Base-by-base conservation (phyloP, 2,329 filamentous ascomycete genomes). In the Trichophyton schoenleinii region DNA sequence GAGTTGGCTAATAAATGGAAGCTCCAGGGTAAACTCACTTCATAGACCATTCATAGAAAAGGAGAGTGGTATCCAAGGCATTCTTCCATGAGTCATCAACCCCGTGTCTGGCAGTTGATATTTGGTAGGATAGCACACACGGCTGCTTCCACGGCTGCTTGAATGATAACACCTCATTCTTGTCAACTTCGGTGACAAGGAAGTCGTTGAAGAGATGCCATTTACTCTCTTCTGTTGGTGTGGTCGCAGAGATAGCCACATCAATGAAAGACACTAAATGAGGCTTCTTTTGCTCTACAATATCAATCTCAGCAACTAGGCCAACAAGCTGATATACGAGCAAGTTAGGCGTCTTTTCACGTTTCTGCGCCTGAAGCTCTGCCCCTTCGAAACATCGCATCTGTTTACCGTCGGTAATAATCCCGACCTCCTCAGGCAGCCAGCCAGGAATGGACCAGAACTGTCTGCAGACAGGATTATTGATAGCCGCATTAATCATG, bases 121-220 rank as follows among this genome's bases (percentile, higher is more conserved):
- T 77, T 71, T 99, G 94, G 74, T 89, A 99, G 3, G 89, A 81
- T 60, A 99, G 77, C 3, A 97, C 87, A 11, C 89, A 91, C 0
- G 94, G 94, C 58, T 90, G 80, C 76, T 97, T 99, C 94, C 94
- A 99, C 18, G 85, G 82, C 2, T 90, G 84, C 64, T 92, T 91
- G 73, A 97, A 99, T 25, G 87, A 85, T 18, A 97, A 78, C 0
- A 92, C 95, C 71, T 99, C 92, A 64, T 91, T 86, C 31, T 83
- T 82, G 36, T 86, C 83, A 15, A 96, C 83, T 8, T 87, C 85
- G 11, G 88, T 84, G 22, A 99, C 95, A 41, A 96, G 76, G 69
- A 99, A 99, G 74, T 99, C 94, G 68, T 99, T 99, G 77, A 99
- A 96, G 0, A 99, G 76, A 74, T 97, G 90, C 95, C 95, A 99